Conservation (phyloP, 306 rosid genomes). For the Notholithocarpus densiflorus region DNA sequence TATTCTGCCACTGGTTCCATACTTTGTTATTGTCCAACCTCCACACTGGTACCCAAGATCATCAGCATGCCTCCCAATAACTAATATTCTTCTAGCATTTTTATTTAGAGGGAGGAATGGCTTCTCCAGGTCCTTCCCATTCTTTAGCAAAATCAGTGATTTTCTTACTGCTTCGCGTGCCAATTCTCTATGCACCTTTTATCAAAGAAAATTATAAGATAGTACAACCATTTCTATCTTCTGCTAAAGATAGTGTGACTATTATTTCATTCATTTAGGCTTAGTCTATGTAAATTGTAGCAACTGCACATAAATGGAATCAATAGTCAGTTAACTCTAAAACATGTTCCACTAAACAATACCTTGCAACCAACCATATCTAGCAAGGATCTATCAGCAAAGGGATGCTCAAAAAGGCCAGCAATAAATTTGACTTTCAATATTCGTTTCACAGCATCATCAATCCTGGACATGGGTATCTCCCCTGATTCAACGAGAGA, state of each 20-base stretch:
- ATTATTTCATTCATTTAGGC: too few relatives aligned
- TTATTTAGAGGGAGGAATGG: constrained; percentile 73
- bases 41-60: constrained; percentile 85
- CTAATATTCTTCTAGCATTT: constrained; percentile 63
- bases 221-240: not conserved
- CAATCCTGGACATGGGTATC: constrained; percentile 61
- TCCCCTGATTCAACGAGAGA: constrained; percentile 63
- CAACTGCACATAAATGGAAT: too few relatives aligned
- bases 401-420: constrained; percentile 73
- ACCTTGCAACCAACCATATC: constrained; percentile 88
- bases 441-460: constrained; percentile 79
- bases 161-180: constrained; percentile 80
- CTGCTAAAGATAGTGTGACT: too few relatives aligned
- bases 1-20: constrained; percentile 57
- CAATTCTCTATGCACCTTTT: constrained; percentile 69
- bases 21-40: constrained; percentile 77
- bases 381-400: constrained; percentile 62
- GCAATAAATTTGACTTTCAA: constrained; percentile 79
- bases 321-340: not conserved
- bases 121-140: constrained; percentile 53
- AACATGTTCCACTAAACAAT: constrained; percentile 10
- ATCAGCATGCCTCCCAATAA: constrained; percentile 73
- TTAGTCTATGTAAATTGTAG: too few relatives aligned
- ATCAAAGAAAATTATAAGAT: constrained; percentile 6
- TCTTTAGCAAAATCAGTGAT: constrained; percentile 80